Base-by-base conservation (phyloP, 805 yeast species). In the Candida ponderosae region DNA sequence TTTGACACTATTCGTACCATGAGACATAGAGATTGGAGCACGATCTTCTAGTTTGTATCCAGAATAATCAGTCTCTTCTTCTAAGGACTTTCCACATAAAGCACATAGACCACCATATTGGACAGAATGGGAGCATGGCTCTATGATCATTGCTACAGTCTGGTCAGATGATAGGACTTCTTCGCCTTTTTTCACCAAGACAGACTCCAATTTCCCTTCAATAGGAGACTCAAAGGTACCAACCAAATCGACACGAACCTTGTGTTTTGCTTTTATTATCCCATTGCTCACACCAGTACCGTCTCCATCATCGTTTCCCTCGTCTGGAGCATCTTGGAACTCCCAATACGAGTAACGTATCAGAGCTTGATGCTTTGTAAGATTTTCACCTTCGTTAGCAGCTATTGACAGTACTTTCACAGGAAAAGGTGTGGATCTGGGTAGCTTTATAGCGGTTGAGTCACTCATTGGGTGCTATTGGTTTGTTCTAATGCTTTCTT, bases 51-150 rank as follows among this genome's bases (percentile, higher is more conserved):
- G 43, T 26, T 53, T 49, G 27, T 48, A 57, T 5, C 89, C 88
- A 3, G 80, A 63, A 52, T 86, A 87, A 55, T 89, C 97, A 35
- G 76, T 81, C 40, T 75, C 83, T 19, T 65, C 72, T 36, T 73
- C 81, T 9, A 93, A 72, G 7, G 84, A 74, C 40, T 76, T 76
- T 6, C 97, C 97, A 57, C 98, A 90, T 17, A 86, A 60, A 0
- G 96, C 97, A 63, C 98, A 90, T 31, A 90, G 68, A 0, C 97
- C 97, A 13, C 95, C 96, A 53, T 81, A 93, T 48, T 93, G 97
- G 20, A 93, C 88, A 2, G 90, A 76, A 59, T 93, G 98, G 11
- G 86, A 70, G 53, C 98, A 93, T 0, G 94, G 87, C 54, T 94
- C 97, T 31, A 65, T 59, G 14, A 90, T 68, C 30, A 66, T 62